Evolutionary conservation across 2,329 filamentous ascomycete species (phyloP), one percentile per base, ranked within the genome.

Genomic region (Fusarium avenaceum): DNA sequence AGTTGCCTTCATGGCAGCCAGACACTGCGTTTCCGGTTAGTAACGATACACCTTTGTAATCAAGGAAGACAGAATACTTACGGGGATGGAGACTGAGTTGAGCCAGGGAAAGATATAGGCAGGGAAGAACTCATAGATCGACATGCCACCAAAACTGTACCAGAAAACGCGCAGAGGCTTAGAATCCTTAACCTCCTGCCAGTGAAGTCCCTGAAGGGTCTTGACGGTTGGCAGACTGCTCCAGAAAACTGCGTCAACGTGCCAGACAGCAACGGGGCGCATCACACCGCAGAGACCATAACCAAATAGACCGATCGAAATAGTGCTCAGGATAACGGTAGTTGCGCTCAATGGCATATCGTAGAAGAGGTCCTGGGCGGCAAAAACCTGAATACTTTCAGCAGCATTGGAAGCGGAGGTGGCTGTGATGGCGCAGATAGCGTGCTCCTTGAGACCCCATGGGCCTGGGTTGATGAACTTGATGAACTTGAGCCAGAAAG

Each of bases 211-310:
- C 63, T 87, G 85, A 9, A 87, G 81, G 0, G 81, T 82, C 66
- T 86, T 86, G 51, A 87, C 84, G 0, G 81, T 83, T 0, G 85
- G 85, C 6, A 87, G 72, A 7, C 78, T 84, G 35, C 79, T 77
- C 86, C 86, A 88, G 75, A 86, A 88, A 4, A 88, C 85, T 3
- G 84, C 81, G 15, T 87, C 85, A 7, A 84, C 82, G 51, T 86
- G 85, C 80, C 83, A 87, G 13, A 88, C 85, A 3, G 81, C 79
- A 38, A 87, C 80, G 1, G 85, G 85, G 1, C 86, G 84, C 70
- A 87, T 74, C 4, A 87, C 45, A 9, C 86, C 86, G 43, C 80
- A 83, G 4, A 88, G 73, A 3, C 85, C 85, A 40, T 86, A 88
- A 2, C 86, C 85, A 53, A 86, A 87, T 3, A 87, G 72, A 0